phyloP scores from a whole-genome alignment of 2,329 filamentous ascomycete species.

The Colletotrichum eremochloae region DNA sequence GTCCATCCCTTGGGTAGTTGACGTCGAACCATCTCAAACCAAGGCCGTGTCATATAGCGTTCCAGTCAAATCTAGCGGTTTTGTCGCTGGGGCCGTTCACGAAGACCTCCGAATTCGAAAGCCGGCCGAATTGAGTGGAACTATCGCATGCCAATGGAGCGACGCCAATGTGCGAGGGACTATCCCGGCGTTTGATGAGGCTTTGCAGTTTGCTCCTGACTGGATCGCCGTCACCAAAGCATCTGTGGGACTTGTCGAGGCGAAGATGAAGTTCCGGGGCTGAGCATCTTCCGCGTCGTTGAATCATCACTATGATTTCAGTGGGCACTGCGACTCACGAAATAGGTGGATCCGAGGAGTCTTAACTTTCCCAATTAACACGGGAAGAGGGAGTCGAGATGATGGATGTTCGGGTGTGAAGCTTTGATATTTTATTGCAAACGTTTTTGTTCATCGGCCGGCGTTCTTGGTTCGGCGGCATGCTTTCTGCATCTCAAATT shows the following conservation, averaged over 20 bases:
- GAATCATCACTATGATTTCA: neutral
- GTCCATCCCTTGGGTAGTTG: conserved; percentile 81
- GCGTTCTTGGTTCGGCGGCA: conserved; percentile 27
- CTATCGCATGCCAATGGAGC: conserved; percentile 86
- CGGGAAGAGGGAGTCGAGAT: neutral
- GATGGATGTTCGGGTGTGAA: neutral
- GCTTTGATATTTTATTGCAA: neutral
- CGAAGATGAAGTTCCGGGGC: conserved; percentile 13
- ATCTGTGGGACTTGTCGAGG: conserved; percentile 31
- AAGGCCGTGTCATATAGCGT: neutral
- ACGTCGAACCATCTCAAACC: conserved; percentile 65
- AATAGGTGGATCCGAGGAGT: neutral
- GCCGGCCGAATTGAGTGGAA: conserved; percentile 66
- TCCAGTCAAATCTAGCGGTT: conserved; percentile 15
- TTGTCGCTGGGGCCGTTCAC: conserved; percentile 38
- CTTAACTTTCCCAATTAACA: neutral
- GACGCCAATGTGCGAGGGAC: conserved; percentile 80
- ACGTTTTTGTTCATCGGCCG: conserved; percentile 19
- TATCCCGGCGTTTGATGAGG: conserved; percentile 88
- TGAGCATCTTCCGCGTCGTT: neutral
- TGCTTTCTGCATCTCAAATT: conserved; percentile 1
- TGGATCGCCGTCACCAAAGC: conserved; percentile 85
- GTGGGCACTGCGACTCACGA: neutral
- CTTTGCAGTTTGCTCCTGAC: conserved; percentile 78
- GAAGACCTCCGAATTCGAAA: conserved; percentile 48